These are phyloP conservation scores for Rhizopogon vesiculosus DNA, from an alignment of 768 basidiomycete genomes.

Conservation along the genomic window DNA sequence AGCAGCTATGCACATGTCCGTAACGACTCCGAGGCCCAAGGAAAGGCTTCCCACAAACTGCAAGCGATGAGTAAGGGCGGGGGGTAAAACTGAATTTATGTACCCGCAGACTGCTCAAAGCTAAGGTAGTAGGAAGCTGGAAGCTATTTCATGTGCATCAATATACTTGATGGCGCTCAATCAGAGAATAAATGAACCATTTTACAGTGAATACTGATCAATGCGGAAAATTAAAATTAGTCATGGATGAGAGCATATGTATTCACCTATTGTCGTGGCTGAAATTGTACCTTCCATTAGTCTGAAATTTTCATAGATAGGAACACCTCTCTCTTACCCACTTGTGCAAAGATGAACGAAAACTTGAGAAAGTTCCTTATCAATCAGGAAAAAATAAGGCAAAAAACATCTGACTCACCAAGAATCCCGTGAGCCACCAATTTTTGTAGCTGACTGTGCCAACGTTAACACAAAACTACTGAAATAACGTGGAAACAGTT, in stretches of 20 bases:
- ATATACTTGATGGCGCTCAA: not conserved
- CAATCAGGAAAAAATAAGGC: not conserved
- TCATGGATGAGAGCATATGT: not conserved
- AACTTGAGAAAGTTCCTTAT: constrained; percentile 28
- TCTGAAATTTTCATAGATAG: not conserved
- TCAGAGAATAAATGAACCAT: constrained; percentile 28
- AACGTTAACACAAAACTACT: not conserved
- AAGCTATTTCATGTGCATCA: constrained; percentile 26
- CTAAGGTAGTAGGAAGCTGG: constrained; percentile 35
- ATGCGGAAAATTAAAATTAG: not conserved
- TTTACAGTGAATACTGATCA: constrained; percentile 38
- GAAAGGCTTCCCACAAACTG: constrained; percentile 45
- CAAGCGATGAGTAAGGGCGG: not conserved
- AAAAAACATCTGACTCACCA: constrained; percentile 32
- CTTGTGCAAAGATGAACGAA: constrained; percentile 42
- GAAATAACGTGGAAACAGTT: constrained; percentile 7
- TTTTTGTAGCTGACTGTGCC: constrained; percentile 53
- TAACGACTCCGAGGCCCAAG: constrained; percentile 43
- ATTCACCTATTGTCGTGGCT: constrained; percentile 38
- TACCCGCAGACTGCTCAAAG: constrained; percentile 44
- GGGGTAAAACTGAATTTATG: constrained; percentile 5
- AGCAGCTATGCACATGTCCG: constrained; percentile 47
- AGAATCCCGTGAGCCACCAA: constrained; percentile 35
- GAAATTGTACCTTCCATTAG: not conserved
- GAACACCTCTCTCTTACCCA: constrained; percentile 32